Evolutionary conservation across 345 rosid species (phyloP).

Genomic region (Cardiospermum halicacabum): DNA sequence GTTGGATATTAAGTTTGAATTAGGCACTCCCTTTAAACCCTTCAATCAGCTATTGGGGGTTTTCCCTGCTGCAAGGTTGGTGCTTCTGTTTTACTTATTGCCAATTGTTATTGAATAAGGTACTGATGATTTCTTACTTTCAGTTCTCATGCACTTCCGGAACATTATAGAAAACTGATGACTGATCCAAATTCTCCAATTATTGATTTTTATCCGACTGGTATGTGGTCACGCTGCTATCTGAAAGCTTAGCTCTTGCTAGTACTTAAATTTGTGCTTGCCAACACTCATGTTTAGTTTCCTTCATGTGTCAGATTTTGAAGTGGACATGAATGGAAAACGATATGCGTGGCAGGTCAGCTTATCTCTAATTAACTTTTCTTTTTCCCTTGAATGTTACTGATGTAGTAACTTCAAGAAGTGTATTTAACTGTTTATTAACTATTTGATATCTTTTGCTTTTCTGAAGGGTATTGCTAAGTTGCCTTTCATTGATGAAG

Average conservation of each 20-base stretch:
- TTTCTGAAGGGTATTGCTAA: slow-evolving; percentile 67
- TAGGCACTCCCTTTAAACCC: slow-evolving; percentile 85
- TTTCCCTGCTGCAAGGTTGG: slow-evolving; percentile 91
- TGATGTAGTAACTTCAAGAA: not conserved
- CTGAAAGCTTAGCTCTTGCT: slow-evolving; percentile 2
- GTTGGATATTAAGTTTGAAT: slow-evolving; percentile 61
- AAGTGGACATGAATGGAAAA: slow-evolving; percentile 91
- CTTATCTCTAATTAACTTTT: slow-evolving; percentile 12
- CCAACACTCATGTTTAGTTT: slow-evolving; percentile 17
- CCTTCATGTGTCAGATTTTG: slow-evolving; percentile 60
- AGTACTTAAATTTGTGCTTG: slow-evolving; percentile 10
- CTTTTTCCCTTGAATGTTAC: not conserved
- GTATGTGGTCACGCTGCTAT: slow-evolving; percentile 36
- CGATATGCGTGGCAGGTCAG: slow-evolving; percentile 89
- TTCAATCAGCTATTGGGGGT: slow-evolving; percentile 92
- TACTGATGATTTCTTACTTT: slow-evolving; percentile 20
- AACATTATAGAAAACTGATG: slow-evolving; percentile 72
- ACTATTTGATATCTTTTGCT: not conserved
- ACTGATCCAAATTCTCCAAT: slow-evolving; percentile 80
- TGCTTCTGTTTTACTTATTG: slow-evolving; percentile 6
- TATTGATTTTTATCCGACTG: slow-evolving; percentile 78
- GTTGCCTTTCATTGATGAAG: slow-evolving; percentile 89
- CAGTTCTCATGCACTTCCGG: slow-evolving; percentile 96
- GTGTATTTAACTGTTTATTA: not conserved
- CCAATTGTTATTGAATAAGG: not conserved